Base-by-base conservation (phyloP, 768 basidiomycete genomes). In the Leccinellum luteum region DNA sequence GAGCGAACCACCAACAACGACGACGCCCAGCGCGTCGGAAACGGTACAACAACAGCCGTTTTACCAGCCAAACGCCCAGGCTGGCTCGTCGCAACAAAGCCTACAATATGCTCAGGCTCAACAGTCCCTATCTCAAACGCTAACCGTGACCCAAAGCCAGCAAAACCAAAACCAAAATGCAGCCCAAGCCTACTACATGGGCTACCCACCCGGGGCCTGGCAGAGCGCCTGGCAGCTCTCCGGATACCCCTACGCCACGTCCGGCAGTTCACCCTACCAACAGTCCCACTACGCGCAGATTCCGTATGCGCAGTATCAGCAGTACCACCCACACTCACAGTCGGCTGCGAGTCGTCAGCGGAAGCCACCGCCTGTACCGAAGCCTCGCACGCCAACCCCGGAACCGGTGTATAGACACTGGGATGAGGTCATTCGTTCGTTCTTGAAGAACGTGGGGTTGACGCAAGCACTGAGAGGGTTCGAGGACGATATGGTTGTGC, bases 401-500 rank as follows among this genome's bases (percentile, higher is more conserved):
- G 77, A 79, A n/a, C 76, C 77, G 5, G 69, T 76, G 7, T 81
- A 78, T 61, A 75, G 77, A 57, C 75, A 86, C 55, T 90, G 88
- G 88, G 86, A 90, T 57, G 72, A 76, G 23, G 78, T 79, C 12
- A 61, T 89, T 28, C 76, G 75, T 51, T 64, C 73, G 8, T 90
- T 90, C 57, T 66, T 90, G 59, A 66, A 70, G 14, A 74, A 79
- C 45, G 75, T 84, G 17, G 83, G 85, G 4, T 68, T 90, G 21
- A 76, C 71, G 1, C 85, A 90, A 64, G 77, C 87, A 0, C 63
- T 84, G 45, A 76, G 75, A 35, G 89, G 86, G 0, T 83, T 92
- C 48, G 84, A 88, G 61, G 71, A 77, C n/a, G 89, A 92, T 64
- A 80, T 90, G 74, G 66, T 90, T 5, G 79, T 89, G n/a, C 69